phyloP scores from a whole-genome alignment of 805 yeast genomes.

The Yarrowia sp. region DNA sequence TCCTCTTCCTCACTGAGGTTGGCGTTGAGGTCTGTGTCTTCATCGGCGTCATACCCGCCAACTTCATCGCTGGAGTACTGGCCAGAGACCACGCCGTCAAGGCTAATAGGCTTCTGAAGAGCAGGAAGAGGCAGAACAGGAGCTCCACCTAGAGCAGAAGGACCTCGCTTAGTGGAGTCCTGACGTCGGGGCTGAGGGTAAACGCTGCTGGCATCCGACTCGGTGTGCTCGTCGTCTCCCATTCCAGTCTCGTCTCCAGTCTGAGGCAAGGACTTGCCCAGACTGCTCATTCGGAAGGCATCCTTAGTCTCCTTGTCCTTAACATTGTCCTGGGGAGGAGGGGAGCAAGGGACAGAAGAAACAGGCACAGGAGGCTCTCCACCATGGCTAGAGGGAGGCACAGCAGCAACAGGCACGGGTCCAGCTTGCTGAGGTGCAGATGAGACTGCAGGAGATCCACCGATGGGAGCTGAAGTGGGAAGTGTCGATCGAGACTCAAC shows the following conservation, averaged over 20 bases:
- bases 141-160: constrained; percentile 26
- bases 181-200: constrained; percentile 28
- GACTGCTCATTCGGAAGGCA: constrained; percentile 10
- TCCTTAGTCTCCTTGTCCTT: constrained; percentile 12
- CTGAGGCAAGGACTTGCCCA: constrained; percentile 17
- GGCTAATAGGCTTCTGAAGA: constrained; percentile 30
- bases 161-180: constrained; percentile 18
- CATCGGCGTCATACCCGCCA: constrained; percentile 73
- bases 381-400: background rate
- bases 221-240: constrained; percentile 35
- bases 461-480: constrained; percentile 2
- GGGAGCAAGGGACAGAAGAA: constrained; percentile 10
- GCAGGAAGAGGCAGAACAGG: constrained; percentile 21
- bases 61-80: constrained; percentile 45
- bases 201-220: constrained; percentile 30
- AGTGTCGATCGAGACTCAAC: constrained; percentile 15
- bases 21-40: constrained; percentile 42
- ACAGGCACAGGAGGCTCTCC: constrained; percentile 20
- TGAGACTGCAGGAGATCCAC: background rate
- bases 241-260: constrained; percentile 30
- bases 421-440: background rate
- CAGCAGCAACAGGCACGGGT: background rate
- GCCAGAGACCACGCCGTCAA: constrained; percentile 56
- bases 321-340: constrained; percentile 2
- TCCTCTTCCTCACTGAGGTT: constrained; percentile 26